Evolutionary conservation across 805 yeast species (phyloP), one percentile per base, ranked within the genome.

Genomic region (Sugiyamaella marilandica): DNA sequence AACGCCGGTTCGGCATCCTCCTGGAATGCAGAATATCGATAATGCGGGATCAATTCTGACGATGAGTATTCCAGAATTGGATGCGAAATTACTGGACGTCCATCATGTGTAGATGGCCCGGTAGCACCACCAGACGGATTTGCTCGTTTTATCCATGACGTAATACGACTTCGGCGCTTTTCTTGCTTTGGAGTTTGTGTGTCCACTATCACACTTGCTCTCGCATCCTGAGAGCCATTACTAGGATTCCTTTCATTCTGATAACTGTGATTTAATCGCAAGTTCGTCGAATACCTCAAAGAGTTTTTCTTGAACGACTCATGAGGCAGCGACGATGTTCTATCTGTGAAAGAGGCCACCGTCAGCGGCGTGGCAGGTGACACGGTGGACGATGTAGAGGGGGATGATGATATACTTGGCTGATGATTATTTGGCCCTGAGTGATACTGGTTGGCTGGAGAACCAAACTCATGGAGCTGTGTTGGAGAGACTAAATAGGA

Each of bases 1-100:
- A 39, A 19, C 16, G 13, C 2, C 13, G 19, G 43, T 5, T 39
- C 43, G 8, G 21, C 21, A n/a, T 16, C 43, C 4, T 39, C 43
- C 13, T 39, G 16, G 24, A 39, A 39, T 7, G 5, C 13, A 2
- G 53, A 49, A 14, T 21, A 37, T 8, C 52, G 47, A n/a, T 14
- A 37, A n/a, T 56, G 48, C 3, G 50, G 54, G 16, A 60, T 54
- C 45, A 60, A 44, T 32, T 59, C 60, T 1, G 62, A 54, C 5
- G 62, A 59, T 11, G 62, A 59, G 48, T 50, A 58, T 44, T 59
- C 62, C 36, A 61, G 52, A 14, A 61, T 45, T 2, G 64, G 64
- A 18, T 53, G 60, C 10, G 62, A 58, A 13, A 61, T 61, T 39
- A 41, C 49, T 19, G 58, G 60, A 14, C 58, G 26, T 5, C 44